Base-by-base conservation (phyloP, 192 early-diverging fungal species). In the Chytriomyces confervae region DNA sequence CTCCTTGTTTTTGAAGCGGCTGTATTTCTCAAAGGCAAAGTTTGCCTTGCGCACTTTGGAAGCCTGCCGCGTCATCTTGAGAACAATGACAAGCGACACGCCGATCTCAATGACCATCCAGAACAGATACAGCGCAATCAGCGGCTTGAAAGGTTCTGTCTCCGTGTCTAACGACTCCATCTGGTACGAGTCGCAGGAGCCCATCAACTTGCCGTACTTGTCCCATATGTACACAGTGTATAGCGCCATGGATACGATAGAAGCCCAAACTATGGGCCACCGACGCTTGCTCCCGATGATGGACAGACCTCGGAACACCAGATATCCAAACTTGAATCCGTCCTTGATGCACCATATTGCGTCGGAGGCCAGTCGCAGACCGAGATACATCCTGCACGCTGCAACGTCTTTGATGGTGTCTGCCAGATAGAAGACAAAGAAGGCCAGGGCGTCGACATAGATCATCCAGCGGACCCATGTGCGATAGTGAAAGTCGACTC, bases 371-470 rank as follows among this genome's bases (percentile, higher is more conserved):
- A 57, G 53, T 20, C 20, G 53, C 16, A 57, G 53, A n/a, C 20
- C 20, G 53, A 57, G 53, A 57, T 57, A 57, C 16, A 57, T 13
- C 3, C 16, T 57, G 53, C 53, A 57, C 1, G 53, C 13, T 13
- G 53, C 53, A 13, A 57, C 53, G 20, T 57, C 53, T 20, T 57
- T 13, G 20, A 57, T 57, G 24, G 66, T 49, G 36, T 77, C 66
- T 36, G 68, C 44, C 18, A 79, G 72, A 43, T 79, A 75, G 4
- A 48, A 61, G 36, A 75, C 62, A 27, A 65, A 74, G 46, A 79
- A 79, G 23, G 72, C 71, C 51, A 79, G 72, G 16, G 71, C 78
- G 27, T 79, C 78, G 18, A 79, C 61, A 47, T 79, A 79, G 60
- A 79, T 72, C 78, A 79, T 79, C 29, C 27, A 24, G 3, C 78